Base-by-base conservation (phyloP, 257 asterid genomes). In the Leonotis leonurus region DNA sequence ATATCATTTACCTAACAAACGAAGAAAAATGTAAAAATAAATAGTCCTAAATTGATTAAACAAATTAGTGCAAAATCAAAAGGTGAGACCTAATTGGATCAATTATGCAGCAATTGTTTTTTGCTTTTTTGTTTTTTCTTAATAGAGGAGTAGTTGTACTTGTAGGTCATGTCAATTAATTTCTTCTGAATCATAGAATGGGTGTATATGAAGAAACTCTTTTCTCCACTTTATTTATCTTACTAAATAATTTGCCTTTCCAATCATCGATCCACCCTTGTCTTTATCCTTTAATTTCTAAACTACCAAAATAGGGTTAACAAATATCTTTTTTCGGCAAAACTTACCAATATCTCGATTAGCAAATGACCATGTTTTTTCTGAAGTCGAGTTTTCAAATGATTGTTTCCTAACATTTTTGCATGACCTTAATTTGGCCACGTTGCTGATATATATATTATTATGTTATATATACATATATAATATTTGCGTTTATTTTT, bases 61-160 rank as follows among this genome's bases (percentile, higher is more conserved):
- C 65, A 65, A 71, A 51, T 33, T 58, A 55, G 54, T 32, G 57
- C 29, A 56, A 62, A n/a, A 72, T 70, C 66, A 54, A 62, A 68
- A 65, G 54, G 55, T 29, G 52, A 30, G 37, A 61, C 56, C 55
- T 60, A 65, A 65, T 49, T 54, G 68, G 78, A 71, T 64, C 35
- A 69, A 53, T 17, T 37, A 20, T 24, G 22, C 3, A 56, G 11
- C 39, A 29, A 33, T 30, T 5, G 12, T 14, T n/a, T 33, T 30
- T 29, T n/a, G n/a, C n/a, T n/a, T n/a, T n/a, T n/a, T n/a, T n/a
- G n/a, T n/a, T n/a, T 29, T 53, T 39, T 8, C 37, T 2, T 3
- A 37, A 29, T 36, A 32, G 46, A 29, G 12, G 39, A 45, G 56
- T 20, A 8, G 40, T 53, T 48, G 56, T 29, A 8, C 32, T 53